A percentile compares a stretch with the other conserved stretches of the same genome.
These are phyloP conservation scores for Lichtheimia corymbifera DNA, from an alignment of 371 early-diverging fungal species.

Conservation along the genomic window DNA sequence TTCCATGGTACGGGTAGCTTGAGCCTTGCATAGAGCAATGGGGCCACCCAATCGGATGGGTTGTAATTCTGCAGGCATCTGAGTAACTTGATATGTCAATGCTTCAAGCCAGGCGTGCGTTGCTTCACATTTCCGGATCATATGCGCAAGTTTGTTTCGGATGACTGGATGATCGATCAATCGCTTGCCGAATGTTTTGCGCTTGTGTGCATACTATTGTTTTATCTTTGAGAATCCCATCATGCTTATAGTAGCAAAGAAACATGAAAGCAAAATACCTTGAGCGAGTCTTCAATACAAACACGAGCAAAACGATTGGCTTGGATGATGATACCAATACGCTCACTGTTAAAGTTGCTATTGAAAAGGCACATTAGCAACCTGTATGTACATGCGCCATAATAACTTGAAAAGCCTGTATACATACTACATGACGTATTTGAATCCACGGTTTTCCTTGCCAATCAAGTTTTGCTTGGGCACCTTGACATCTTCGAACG, in stretches of 20 bases:
- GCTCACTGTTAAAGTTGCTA: conserved; percentile 77
- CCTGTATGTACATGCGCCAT: background rate
- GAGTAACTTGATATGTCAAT: conserved; percentile 64
- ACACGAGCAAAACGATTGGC: conserved; percentile 86
- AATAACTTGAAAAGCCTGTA: no score
- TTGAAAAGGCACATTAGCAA: background rate
- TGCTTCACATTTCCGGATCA: conserved; percentile 85
- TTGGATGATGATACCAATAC: conserved; percentile 79
- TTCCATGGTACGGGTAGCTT: conserved; percentile 84
- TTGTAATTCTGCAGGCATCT: conserved; percentile 67
- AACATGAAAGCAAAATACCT: conserved; percentile 24
- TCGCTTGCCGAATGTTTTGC: conserved; percentile 84
- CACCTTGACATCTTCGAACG: conserved; percentile 85
- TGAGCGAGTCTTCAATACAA: conserved; percentile 83
- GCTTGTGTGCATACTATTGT: conserved; percentile 74
- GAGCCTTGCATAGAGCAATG: conserved; percentile 86
- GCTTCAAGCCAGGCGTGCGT: conserved; percentile 85
- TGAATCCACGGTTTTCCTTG: conserved; percentile 86
- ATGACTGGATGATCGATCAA: conserved; percentile 76
- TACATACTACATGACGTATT: conserved; percentile 63
- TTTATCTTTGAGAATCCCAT: background rate
- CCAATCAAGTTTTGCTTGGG: conserved; percentile 84
- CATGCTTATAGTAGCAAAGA: background rate
- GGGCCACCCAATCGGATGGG: conserved; percentile 81
- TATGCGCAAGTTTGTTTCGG: conserved; percentile 69